phyloP scores from a whole-genome alignment of 208 protist genomes.

The Blastocrithidia nonstop region DNA sequence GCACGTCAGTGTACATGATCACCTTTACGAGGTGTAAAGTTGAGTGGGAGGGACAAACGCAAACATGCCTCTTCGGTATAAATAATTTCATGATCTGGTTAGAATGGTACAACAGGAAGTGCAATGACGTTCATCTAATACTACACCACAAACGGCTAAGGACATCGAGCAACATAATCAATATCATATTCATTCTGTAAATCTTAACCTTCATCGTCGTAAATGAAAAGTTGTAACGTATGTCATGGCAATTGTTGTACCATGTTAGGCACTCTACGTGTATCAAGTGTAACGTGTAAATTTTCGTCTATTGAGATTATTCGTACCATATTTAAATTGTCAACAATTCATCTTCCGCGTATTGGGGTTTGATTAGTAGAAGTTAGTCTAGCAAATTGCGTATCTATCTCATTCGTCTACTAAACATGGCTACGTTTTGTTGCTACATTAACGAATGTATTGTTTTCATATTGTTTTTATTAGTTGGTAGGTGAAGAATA shows the following conservation, averaged over 20 bases:
- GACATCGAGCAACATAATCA: constrained; percentile 51
- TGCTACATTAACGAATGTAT: too few relatives aligned
- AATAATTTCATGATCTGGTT: constrained; percentile 28
- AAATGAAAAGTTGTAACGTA: constrained; percentile 51
- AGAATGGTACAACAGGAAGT: constrained; percentile 22
- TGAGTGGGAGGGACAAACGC: constrained; percentile 29
- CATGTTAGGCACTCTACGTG: constrained; percentile 47
- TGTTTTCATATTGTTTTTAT: too few relatives aligned
- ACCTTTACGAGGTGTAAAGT: not conserved
- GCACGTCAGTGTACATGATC: too few relatives aligned
- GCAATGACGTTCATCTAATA: constrained; percentile 35
- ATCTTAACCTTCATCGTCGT: constrained; percentile 18
- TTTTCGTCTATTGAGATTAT: constrained; percentile 37
- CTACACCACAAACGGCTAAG: constrained; percentile 38
- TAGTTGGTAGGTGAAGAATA: too few relatives aligned
- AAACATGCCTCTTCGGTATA: constrained; percentile 74
- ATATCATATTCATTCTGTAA: constrained; percentile 6
- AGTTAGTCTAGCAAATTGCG: too few relatives aligned
- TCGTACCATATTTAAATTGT: constrained; percentile 26
- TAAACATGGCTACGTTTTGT: too few relatives aligned
- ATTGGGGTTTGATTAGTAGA: too few relatives aligned
- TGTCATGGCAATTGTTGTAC: constrained; percentile 25
- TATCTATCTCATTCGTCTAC: too few relatives aligned
- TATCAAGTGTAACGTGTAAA: constrained; percentile 27
- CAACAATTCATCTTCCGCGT: too few relatives aligned